Conservation (phyloP, 2,329 filamentous ascomycete genomes). For the Aspergillus intermedius region DNA sequence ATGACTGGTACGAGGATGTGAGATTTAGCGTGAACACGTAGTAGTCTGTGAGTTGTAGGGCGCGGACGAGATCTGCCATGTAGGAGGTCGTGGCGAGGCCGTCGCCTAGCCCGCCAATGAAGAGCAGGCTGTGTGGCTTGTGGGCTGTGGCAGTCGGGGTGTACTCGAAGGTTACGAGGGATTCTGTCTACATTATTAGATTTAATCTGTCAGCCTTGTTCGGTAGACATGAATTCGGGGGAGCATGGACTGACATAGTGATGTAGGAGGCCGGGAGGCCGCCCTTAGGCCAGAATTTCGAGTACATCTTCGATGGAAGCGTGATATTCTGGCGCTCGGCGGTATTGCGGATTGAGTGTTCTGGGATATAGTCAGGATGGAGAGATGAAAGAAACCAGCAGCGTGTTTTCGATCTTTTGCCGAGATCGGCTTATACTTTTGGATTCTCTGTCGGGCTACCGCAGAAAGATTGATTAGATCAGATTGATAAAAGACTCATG, state of each 20-base stretch:
- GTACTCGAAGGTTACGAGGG: slow-evolving; percentile 39
- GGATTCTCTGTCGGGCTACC: too few species aligned
- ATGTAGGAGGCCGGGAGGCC: slow-evolving; percentile 17
- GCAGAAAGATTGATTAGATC: too few species aligned
- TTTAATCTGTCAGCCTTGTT: slow-evolving; percentile 11
- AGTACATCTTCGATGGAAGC: too few species aligned
- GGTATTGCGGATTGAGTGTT: too few species aligned
- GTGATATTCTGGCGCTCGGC: too few species aligned
- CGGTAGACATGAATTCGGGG: neutral
- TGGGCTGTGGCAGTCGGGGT: slow-evolving; percentile 13
- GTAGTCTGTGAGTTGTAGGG: slow-evolving; percentile 46
- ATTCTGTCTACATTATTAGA: slow-evolving; percentile 22
- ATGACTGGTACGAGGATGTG: slow-evolving; percentile 48
- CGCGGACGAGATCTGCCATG: slow-evolving; percentile 43
- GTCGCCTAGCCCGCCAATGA: slow-evolving; percentile 54
- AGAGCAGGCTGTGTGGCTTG: slow-evolving; percentile 48
- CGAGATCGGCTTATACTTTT: too few species aligned
- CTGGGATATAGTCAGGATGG: too few species aligned
- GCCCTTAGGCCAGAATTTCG: too few species aligned
- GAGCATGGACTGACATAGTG: slow-evolving; percentile 25
- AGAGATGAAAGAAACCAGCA: too few species aligned
- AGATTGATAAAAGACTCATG: too few species aligned
- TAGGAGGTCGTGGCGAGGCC: slow-evolving; percentile 51
- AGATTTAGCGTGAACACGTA: slow-evolving; percentile 48
- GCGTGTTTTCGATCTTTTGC: too few species aligned